Conservation (phyloP, 805 yeast species). For the Cyberlindnera xylosilytica region DNA sequence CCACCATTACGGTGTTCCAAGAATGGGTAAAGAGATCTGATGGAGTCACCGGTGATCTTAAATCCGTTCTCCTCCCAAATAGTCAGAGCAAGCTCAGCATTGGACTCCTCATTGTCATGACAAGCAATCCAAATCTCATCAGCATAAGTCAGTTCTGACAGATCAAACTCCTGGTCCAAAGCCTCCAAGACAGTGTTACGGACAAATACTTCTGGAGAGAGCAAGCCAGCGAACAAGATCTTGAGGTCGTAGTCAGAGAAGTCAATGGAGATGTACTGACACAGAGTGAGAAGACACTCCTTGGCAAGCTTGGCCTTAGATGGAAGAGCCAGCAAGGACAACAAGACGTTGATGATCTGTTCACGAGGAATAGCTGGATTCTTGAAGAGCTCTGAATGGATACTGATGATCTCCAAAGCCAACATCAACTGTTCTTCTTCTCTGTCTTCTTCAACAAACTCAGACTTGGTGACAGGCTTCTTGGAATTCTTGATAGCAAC, state of each 20-base stretch:
- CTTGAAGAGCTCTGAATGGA: conserved; percentile 66
- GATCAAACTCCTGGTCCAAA: conserved; percentile 74
- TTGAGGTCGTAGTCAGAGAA: conserved; percentile 54
- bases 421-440: conserved; percentile 83
- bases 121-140: conserved; percentile 76
- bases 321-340: conserved; percentile 68
- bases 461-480: conserved; percentile 53
- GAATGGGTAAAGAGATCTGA: conserved; percentile 45
- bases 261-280: conserved; percentile 71
- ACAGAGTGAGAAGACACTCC: conserved; percentile 74
- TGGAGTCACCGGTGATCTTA: conserved; percentile 40
- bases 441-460: conserved; percentile 77
- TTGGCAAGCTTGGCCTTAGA: conserved; percentile 77
- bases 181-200: conserved; percentile 79
- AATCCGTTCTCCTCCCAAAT: conserved; percentile 83
- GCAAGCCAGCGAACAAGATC: conserved; percentile 51
- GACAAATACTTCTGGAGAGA: conserved; percentile 67
- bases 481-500: conserved; percentile 51
- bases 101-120: conserved; percentile 66
- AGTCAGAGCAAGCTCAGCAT: conserved; percentile 64
- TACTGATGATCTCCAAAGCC: conserved; percentile 69
- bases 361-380: conserved; percentile 67
- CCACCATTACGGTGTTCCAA: conserved; percentile 60
- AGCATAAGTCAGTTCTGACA: conserved; percentile 43
- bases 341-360: conserved; percentile 55